phyloP scores from a whole-genome alignment of 1,284 basidiomycete genomes.

The Veloboletus limbatus region DNA sequence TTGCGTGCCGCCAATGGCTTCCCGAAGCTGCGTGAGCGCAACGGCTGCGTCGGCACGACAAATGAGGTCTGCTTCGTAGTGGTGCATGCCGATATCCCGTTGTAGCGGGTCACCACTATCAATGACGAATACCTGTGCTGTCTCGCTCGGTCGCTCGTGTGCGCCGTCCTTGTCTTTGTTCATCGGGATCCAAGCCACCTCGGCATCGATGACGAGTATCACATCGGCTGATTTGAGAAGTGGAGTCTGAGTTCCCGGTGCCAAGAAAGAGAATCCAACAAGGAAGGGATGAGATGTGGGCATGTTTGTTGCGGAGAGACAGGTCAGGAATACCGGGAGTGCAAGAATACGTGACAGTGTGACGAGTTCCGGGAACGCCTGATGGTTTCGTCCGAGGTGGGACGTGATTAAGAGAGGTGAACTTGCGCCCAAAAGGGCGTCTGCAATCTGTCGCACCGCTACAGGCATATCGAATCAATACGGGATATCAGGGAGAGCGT shows the following conservation, averaged over 20 bases:
- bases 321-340: conserved; percentile 53
- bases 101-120: conserved; percentile 64
- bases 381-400: conserved; percentile 55
- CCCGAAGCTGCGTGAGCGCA: conserved; percentile 51
- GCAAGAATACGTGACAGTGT: conserved; percentile 49
- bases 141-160: conserved; percentile 36
- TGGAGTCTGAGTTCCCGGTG: conserved; percentile 41
- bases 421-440: conserved; percentile 47
- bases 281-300: conserved; percentile 58
- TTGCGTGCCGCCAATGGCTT: conserved; percentile 28
- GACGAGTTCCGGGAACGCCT: conserved; percentile 46
- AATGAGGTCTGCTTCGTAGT: conserved; percentile 55
- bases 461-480: neutral
- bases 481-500: neutral
- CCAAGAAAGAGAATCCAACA: conserved; percentile 48
- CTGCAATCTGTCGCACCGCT: conserved; percentile 46
- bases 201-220: conserved; percentile 60
- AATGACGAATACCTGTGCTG: conserved; percentile 55
- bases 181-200: conserved; percentile 64
- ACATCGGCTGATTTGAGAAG: conserved; percentile 56
- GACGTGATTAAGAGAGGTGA: conserved; percentile 65
- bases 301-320: conserved; percentile 51
- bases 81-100: conserved; percentile 49
- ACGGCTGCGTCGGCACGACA: conserved; percentile 54
- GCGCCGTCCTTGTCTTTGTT: conserved; percentile 37